phyloP scores from a whole-genome alignment of 768 basidiomycete species.

The Panaeolus papilionaceus region DNA sequence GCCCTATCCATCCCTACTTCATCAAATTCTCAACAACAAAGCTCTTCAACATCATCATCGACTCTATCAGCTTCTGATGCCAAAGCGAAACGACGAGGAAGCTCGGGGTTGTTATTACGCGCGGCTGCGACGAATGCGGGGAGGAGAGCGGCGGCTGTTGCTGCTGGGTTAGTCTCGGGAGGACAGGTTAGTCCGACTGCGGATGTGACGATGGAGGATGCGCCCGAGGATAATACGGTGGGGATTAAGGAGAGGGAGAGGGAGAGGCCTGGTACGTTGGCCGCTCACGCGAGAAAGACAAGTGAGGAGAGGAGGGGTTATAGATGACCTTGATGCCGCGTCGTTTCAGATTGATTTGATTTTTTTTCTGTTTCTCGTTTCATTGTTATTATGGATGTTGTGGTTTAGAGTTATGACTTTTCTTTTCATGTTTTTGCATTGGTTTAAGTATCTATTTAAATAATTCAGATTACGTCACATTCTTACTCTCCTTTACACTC shows the following conservation, averaged over 20 bases:
- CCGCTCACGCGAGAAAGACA: constrained; percentile 53
- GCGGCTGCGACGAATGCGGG: constrained; percentile 63
- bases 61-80: neutral
- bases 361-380: neutral
- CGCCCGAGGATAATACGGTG: neutral
- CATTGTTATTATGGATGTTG: neutral
- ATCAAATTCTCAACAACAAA: neutral
- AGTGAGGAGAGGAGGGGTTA: constrained; percentile 51
- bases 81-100: constrained; percentile 43
- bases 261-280: constrained; percentile 42
- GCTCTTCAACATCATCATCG: constrained; percentile 12
- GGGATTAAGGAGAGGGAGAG: constrained; percentile 6
- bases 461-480: too few relatives aligned
- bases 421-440: neutral
- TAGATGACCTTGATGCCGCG: neutral
- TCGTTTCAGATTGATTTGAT: too few relatives aligned
- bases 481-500: too few relatives aligned
- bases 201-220: constrained; percentile 20
- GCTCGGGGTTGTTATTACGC: constrained; percentile 59
- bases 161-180: constrained; percentile 14
- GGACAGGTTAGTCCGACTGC: constrained; percentile 16
- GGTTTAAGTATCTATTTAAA: neutral
- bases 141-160: constrained; percentile 30
- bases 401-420: neutral
- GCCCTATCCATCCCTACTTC: constrained; percentile 14